Percentiles rank a stretch among this genome's conserved stretches.
phyloP scores from a whole-genome alignment of 164 flowering plant genomes.

The Saururus chinensis region DNA sequence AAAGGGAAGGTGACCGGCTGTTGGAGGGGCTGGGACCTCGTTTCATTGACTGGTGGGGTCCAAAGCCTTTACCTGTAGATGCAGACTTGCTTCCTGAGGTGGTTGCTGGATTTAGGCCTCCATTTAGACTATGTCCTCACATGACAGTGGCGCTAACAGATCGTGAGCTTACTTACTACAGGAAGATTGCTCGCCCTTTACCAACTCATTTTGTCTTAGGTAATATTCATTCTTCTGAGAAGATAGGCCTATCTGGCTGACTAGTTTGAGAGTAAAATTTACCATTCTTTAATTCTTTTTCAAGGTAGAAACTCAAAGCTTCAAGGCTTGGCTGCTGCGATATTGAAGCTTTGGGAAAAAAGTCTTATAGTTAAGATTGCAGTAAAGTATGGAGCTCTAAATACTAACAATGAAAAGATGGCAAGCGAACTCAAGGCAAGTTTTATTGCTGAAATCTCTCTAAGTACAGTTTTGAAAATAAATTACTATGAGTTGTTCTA shows the following conservation, averaged over 20 bases:
- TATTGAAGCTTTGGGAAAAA: slow-evolving; percentile 86
- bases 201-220: slow-evolving; percentile 97
- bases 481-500: neutral
- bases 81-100: slow-evolving; percentile 88
- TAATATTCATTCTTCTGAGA: slow-evolving; percentile 14
- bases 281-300: slow-evolving; percentile 10
- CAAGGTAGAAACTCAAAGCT: slow-evolving; percentile 75
- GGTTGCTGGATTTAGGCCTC: slow-evolving; percentile 60
- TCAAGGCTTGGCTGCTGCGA: slow-evolving; percentile 88
- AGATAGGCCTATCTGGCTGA: neutral
- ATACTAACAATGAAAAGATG: slow-evolving; percentile 69
- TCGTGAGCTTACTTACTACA: slow-evolving; percentile 68
- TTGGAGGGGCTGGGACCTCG: slow-evolving; percentile 97
- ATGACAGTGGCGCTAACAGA: slow-evolving; percentile 47
- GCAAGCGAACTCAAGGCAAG: slow-evolving; percentile 91
- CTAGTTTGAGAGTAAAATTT: slow-evolving; percentile 3
- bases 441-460: slow-evolving; percentile 2
- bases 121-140: slow-evolving; percentile 51
- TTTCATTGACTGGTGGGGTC: slow-evolving; percentile 89
- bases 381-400: slow-evolving; percentile 67
- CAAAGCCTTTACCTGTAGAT: slow-evolving; percentile 87
- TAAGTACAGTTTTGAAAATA: neutral
- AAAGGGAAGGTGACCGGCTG: slow-evolving; percentile 82
- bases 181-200: slow-evolving; percentile 67
- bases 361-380: slow-evolving; percentile 78